phyloP scores from a whole-genome alignment of 495 filamentous ascomycete genomes.

The Pyrenula massariospora region DNA sequence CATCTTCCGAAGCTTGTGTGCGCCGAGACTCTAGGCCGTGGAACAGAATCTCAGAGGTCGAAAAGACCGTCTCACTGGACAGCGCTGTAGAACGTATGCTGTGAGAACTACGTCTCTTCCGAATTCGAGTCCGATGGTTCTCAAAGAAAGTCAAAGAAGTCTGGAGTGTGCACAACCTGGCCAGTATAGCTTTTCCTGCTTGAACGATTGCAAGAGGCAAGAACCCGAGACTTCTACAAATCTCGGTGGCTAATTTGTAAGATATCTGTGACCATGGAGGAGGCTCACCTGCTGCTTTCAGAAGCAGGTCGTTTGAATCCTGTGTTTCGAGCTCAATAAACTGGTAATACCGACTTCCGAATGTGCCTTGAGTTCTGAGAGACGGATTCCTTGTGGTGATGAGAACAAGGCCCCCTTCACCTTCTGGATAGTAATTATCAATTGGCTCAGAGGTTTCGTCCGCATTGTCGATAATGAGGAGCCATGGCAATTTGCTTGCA shows the following conservation, averaged over 20 bases:
- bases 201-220: constrained; percentile 26
- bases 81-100: neutral
- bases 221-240: constrained; percentile 20
- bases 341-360: constrained; percentile 9
- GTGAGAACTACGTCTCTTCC: neutral
- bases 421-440: constrained; percentile 20
- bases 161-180: constrained; percentile 15
- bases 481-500: constrained; percentile 12
- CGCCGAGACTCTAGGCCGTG: constrained; percentile 9
- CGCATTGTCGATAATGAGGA: constrained; percentile 32
- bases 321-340: constrained; percentile 18
- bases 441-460: constrained; percentile 18
- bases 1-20: constrained; percentile 15
- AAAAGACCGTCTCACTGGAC: constrained; percentile 12
- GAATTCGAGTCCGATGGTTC: neutral
- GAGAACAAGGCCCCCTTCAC: constrained; percentile 22
- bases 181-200: constrained; percentile 19
- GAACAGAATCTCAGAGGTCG: constrained; percentile 21
- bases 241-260: constrained; percentile 6
- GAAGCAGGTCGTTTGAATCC: constrained; percentile 21
- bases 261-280: constrained; percentile 5
- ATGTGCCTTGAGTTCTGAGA: constrained; percentile 17
- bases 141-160: constrained; percentile 12
- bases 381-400: constrained; percentile 27
- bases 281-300: constrained; percentile 11